Conservation (phyloP, 106 monocot genomes). For the Acanthochlamys bracteata region DNA sequence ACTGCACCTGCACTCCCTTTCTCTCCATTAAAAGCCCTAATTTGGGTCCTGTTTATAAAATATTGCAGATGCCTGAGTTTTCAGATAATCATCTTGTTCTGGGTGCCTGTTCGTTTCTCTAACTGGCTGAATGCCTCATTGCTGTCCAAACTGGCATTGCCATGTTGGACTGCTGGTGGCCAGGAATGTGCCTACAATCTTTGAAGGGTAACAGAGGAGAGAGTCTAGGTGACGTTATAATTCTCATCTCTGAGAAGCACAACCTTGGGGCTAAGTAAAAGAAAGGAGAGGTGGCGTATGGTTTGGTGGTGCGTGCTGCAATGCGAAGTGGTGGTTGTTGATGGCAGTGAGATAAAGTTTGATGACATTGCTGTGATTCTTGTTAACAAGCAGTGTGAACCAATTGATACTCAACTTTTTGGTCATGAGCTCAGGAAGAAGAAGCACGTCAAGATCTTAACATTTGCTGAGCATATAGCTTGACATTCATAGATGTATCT, state of each 20-base stretch:
- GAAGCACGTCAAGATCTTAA: slow-evolving; percentile 88
- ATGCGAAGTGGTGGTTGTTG: slow-evolving; percentile 73
- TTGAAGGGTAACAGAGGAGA: slow-evolving; percentile 71
- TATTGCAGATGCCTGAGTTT: too few relatives aligned
- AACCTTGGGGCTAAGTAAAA: slow-evolving; percentile 83
- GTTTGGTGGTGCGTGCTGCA: slow-evolving; percentile 87
- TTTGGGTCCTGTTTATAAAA: too few relatives aligned
- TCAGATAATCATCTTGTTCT: too few relatives aligned
- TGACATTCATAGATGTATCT: too few relatives aligned
- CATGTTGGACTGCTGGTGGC: too few relatives aligned
- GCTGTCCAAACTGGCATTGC: too few relatives aligned
- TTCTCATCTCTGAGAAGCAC: slow-evolving; percentile 86
- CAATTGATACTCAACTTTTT: slow-evolving; percentile 73
- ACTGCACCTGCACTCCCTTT: too few relatives aligned
- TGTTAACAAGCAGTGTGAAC: slow-evolving; percentile 91
- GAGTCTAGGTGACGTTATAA: slow-evolving; percentile 64
- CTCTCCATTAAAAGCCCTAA: too few relatives aligned
- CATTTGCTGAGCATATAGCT: slow-evolving; percentile 81
- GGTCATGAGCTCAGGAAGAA: slow-evolving; percentile 88
- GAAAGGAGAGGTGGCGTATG: slow-evolving; percentile 86
- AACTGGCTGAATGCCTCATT: too few relatives aligned
- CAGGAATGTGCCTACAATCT: slow-evolving; percentile 87
- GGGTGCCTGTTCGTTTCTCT: too few relatives aligned
- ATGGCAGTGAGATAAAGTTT: slow-evolving; percentile 82
- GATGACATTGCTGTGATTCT: slow-evolving; percentile 91